Evolutionary conservation across 2,329 filamentous ascomycete genomes (phyloP), one percentile per base, ranked within the genome.

Genomic region (Paracoccidioides brasiliensis): DNA sequence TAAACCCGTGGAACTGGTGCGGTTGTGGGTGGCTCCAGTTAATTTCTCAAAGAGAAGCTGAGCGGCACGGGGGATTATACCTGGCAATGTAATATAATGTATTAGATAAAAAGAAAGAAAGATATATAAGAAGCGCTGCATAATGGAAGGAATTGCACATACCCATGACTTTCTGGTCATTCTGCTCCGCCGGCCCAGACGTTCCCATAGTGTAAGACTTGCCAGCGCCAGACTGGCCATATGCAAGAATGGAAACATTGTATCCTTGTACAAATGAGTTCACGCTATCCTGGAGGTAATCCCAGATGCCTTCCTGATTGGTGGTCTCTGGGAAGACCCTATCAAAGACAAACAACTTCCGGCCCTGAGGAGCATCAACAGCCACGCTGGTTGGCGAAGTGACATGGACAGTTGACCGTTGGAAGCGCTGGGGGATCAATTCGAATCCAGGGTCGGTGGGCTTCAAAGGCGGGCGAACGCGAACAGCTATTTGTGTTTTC

Each of bases 191-290:
- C 1, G 90, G 88, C 4, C 90, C 90, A 0, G 91, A 90, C 0
- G 93, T 98, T 56, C 93, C 93, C 93, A 98, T 98, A 0, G 93
- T 98, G 69, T 95, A 97, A 2, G 91, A 97, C 74, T 98, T 98
- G 63, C 93, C 93, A 9, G 93, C 90, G 56, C 93, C 93, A 33
- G 93, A 98, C 75, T 98, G 93, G 62, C 93, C 93, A 66, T 98
- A 98, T 50, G 93, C 93, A 64, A 98, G 76, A 52, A 98, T 82
- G 3, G 93, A 98, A 57, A 98, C 93, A 81, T 98, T 98, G 80
- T 97, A 98, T 55, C 93, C 93, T 67, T 96, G 89, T 1, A 93
- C 76, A 64, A 98, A 98, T 2, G 90, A 88, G 63, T 79, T 82
- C 62, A 97, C 86, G 64, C 90, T 94, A 63, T 98, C 93, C 59